Base-by-base conservation (phyloP, 2,329 filamentous ascomycete genomes). In the Myriosclerotinia duriaeana region DNA sequence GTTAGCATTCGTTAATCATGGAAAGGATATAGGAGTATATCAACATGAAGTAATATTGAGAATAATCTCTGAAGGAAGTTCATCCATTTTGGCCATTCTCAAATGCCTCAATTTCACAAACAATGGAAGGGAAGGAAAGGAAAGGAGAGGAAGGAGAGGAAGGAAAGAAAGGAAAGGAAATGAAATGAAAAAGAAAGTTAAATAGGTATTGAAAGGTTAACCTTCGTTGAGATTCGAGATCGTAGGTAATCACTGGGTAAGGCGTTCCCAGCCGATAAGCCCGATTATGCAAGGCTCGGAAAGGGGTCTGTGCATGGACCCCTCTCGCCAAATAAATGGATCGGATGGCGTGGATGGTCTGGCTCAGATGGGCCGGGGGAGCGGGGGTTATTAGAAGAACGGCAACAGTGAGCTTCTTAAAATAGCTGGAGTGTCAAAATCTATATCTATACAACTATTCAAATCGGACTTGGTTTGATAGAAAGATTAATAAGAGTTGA, bases 41-140 rank as follows among this genome's bases (percentile, higher is more conserved):
- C 30, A 30, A 67, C 65, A 67, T 59, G 53, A 54, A 62, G 36
- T 52, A 15, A 67, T 58, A 22, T 67, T 62, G 11, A 67, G 15
- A 52, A 67, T 64, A 11, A 64, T 67, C 38, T 67, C 65, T 26
- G 52, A 64, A n/a, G 65, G 65, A 38, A 67, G 65, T 3, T 58
- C 17, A 38, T 67, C 53, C 59, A 67, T 67, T 36, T 53, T 67
- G 17, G 53, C n/a, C 34, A 59, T 56, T 40, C n/a, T 38, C 0
- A 38, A 6, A 38, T 38, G 42, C 8, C 26, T 26, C 26, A 26
- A 26, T 2, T 26, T 26, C 30, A 34, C 2, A 34, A 34, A 34
- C 6, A 34, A 34, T 34, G 30, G 30, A 34, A 34, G 30, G 30
- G 5, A 34, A 34, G 30, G 4, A 34, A 5, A 20, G 15, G 4